Percentiles rank a stretch among this genome's conserved stretches.
Evolutionary conservation across 257 asterid genomes (phyloP).

Genomic region (Plectranthus barbatus): DNA sequence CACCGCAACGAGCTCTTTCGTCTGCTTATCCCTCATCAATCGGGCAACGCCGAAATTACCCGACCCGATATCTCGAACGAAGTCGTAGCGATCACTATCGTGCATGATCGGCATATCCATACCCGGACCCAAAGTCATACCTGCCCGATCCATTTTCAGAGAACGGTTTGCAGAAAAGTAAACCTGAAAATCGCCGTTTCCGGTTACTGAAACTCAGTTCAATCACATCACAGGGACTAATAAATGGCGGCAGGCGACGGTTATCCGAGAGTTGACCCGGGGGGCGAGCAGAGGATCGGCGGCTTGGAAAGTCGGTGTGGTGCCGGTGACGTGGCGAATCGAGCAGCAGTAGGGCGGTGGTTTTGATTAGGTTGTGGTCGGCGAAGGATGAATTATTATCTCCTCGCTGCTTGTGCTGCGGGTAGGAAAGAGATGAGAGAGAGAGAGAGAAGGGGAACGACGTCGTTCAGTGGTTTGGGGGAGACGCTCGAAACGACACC

Average conservation of each 20-base stretch:
- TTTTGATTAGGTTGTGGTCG: slow-evolving; percentile 13
- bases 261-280: no score
- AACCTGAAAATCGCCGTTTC: not conserved
- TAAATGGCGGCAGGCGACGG: not conserved
- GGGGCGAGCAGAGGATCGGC: slow-evolving; percentile 7
- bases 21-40: slow-evolving; percentile 73
- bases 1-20: slow-evolving; percentile 74
- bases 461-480: slow-evolving; percentile 10
- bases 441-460: not conserved
- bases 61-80: slow-evolving; percentile 74
- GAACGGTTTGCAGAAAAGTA: no score
- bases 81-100: slow-evolving; percentile 80
- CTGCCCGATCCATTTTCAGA: slow-evolving; percentile 61
- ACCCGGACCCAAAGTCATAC: slow-evolving; percentile 39
- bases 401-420: not conserved
- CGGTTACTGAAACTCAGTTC: slow-evolving; percentile 1
- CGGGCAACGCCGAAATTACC: slow-evolving; percentile 88
- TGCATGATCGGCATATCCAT: slow-evolving; percentile 96
- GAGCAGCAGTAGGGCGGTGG: not conserved
- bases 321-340: not conserved
- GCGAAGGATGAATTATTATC: slow-evolving; percentile 20
- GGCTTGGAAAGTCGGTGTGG: slow-evolving; percentile 8
- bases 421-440: not conserved
- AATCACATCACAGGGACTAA: not conserved
- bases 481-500: slow-evolving; percentile 8